Conservation (phyloP, 1,284 basidiomycete genomes). For the Malassezia japonica region DNA sequence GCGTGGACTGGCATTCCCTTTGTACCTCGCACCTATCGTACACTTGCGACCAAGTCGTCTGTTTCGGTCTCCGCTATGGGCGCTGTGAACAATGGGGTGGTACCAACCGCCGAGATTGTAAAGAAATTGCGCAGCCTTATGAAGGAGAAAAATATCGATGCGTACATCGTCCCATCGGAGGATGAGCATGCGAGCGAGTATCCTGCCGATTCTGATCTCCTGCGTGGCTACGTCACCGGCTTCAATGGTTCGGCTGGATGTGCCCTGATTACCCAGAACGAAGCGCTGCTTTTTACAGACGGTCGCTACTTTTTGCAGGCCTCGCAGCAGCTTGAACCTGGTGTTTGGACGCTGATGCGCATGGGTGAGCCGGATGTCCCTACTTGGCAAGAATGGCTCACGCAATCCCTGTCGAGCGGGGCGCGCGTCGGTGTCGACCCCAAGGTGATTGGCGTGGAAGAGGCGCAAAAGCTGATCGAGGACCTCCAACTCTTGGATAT, state of each 20-base stretch:
- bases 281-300: conserved; percentile 69
- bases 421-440: conserved; percentile 41
- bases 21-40: not conserved
- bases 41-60: not conserved
- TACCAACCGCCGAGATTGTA: conserved; percentile 36
- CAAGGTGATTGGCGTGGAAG: conserved; percentile 38
- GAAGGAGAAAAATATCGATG: conserved; percentile 26
- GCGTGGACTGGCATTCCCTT: too few species aligned
- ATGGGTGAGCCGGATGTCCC: conserved; percentile 67
- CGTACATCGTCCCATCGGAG: conserved; percentile 48
- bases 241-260: conserved; percentile 82
- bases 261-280: conserved; percentile 61
- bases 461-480: conserved; percentile 32
- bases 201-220: conserved; percentile 56
- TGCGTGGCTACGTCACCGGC: conserved; percentile 76
- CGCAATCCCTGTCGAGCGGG: conserved; percentile 22
- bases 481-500: conserved; percentile 22
- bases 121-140: conserved; percentile 30
- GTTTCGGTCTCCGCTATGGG: conserved; percentile 22
- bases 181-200: conserved; percentile 79
- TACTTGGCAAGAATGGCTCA: conserved; percentile 59
- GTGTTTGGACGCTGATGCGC: conserved; percentile 88
- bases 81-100: conserved; percentile 35
- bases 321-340: conserved; percentile 67
- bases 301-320: conserved; percentile 91